Base-by-base conservation (phyloP, 352 stramenopile species). In the Phytophthora pluvialis region DNA sequence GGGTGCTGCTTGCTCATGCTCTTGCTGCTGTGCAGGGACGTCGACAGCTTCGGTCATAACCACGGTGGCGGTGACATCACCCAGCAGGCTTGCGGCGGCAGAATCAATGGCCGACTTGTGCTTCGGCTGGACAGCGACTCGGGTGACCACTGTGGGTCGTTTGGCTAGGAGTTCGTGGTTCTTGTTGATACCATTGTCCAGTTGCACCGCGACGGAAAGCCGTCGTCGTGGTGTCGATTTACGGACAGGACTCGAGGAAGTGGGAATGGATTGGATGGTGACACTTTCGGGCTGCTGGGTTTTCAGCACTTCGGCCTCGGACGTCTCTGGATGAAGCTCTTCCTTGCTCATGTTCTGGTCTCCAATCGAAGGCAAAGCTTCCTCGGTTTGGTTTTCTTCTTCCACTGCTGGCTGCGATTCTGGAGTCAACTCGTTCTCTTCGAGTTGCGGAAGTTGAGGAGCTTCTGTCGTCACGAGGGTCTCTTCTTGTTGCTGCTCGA, bases 161-260 rank as follows among this genome's bases (percentile, higher is more conserved):
- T 65, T 70, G 7, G 4, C 26, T 59, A 29, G 25, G 3, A 29
- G 13, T 18, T 69, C 40, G 11, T 9, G 55, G 15, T 29, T 69
- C 35, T 58, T 60, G 45, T 81, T 86, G 18, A 90, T 21, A 2
- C 70, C 64, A 33, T 76, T 59, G 56, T 86, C 83, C 32, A 91
- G 72, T 25, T 86, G 63, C 45, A 87, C 58, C 1, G 81, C 81
- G 15, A 72, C 69, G 1, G 79, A 85, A 33, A 90, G 74, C 1
- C 83, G 75, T 64, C 70, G 64, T 9, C 83, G 73, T 21, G 81
- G 79, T 11, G 79, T 89, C 16, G 73, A 87, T 21, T 64, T 68
- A 43, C 39, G 50, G n/a, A 25, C 51, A 16, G 48, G 38, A 26
- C 21, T 49, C 35, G 31, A 2, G 7, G 8, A 15, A 8, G 44